Evolutionary conservation across 768 basidiomycete genomes (phyloP).

Genomic region (Tylopilus sp.): DNA sequence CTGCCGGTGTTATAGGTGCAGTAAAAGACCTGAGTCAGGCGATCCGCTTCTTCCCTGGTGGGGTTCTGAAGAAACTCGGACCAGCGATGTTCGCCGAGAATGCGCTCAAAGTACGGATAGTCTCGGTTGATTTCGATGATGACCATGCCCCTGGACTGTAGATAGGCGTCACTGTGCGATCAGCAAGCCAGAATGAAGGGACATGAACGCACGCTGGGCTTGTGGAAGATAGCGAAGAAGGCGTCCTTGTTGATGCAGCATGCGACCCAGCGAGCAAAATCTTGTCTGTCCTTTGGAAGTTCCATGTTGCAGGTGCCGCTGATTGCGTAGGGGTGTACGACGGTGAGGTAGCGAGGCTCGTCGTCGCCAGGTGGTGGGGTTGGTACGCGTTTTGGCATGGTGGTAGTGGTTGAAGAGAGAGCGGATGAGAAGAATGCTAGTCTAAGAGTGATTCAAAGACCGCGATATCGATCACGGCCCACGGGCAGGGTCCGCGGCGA

Average conservation of each 20-base stretch:
- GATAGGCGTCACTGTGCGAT: neutral
- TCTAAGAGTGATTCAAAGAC: neutral
- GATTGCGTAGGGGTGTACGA: slow-evolving; percentile 42
- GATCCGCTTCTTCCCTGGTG: slow-evolving; percentile 24
- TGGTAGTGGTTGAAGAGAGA: neutral
- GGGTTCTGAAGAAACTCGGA: slow-evolving; percentile 35
- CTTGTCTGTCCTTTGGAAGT: slow-evolving; percentile 32
- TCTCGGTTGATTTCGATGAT: slow-evolving; percentile 40
- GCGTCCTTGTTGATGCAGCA: slow-evolving; percentile 34
- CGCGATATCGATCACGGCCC: too few relatives aligned
- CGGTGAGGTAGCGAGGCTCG: slow-evolving; percentile 43
- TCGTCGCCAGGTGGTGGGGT: slow-evolving; percentile 44
- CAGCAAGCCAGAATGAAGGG: neutral
- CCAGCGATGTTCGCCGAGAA: slow-evolving; percentile 46
- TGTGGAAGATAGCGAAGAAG: slow-evolving; percentile 41
- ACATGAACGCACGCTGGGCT: slow-evolving; percentile 38
- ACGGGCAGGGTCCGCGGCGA: neutral
- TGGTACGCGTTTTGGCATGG: slow-evolving; percentile 39
- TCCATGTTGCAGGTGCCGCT: slow-evolving; percentile 39
- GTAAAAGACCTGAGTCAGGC: slow-evolving; percentile 36
- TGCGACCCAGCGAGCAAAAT: slow-evolving; percentile 43
- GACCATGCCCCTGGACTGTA: slow-evolving; percentile 42
- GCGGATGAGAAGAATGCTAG: neutral
- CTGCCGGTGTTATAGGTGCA: slow-evolving; percentile 37
- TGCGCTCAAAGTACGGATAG: slow-evolving; percentile 28